phyloP scores from a whole-genome alignment of 495 filamentous ascomycete species.

The Aspergillus heteromorphus region DNA sequence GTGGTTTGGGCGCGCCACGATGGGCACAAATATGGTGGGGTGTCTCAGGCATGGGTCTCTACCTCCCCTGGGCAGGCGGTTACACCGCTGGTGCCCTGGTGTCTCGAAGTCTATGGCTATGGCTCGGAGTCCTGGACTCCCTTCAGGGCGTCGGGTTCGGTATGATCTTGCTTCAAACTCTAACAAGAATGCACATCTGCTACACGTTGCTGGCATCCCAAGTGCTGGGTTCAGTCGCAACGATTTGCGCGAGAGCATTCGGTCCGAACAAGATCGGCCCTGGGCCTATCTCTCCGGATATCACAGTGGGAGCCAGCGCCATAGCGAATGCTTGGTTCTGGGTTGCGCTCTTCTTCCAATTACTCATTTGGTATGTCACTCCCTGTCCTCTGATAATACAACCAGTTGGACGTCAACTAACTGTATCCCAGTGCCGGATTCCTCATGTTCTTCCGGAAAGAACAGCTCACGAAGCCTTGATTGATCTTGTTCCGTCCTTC shows the following conservation, averaged over 20 bases:
- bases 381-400: neutral
- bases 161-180: constrained; percentile 47
- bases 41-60: constrained; percentile 40
- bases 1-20: constrained; percentile 44
- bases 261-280: constrained; percentile 46
- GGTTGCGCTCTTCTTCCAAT: constrained; percentile 56
- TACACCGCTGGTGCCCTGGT: constrained; percentile 38
- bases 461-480: constrained; percentile 64
- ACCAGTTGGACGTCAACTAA: constrained; percentile 7
- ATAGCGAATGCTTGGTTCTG: constrained; percentile 60
- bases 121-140: constrained; percentile 46
- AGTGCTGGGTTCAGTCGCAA: constrained; percentile 46
- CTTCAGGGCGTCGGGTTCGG: constrained; percentile 48
- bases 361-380: constrained; percentile 53
- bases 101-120: constrained; percentile 47
- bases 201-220: constrained; percentile 47
- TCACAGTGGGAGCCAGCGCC: constrained; percentile 38
- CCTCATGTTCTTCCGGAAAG: constrained; percentile 66
- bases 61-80: constrained; percentile 46
- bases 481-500: constrained; percentile 16
- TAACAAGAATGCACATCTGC: constrained; percentile 47
- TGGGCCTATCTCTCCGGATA: constrained; percentile 44
- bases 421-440: constrained; percentile 49
- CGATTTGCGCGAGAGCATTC: constrained; percentile 42
- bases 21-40: constrained; percentile 53